phyloP scores from a whole-genome alignment of 306 rosid species.

The Castanospermum australe region DNA sequence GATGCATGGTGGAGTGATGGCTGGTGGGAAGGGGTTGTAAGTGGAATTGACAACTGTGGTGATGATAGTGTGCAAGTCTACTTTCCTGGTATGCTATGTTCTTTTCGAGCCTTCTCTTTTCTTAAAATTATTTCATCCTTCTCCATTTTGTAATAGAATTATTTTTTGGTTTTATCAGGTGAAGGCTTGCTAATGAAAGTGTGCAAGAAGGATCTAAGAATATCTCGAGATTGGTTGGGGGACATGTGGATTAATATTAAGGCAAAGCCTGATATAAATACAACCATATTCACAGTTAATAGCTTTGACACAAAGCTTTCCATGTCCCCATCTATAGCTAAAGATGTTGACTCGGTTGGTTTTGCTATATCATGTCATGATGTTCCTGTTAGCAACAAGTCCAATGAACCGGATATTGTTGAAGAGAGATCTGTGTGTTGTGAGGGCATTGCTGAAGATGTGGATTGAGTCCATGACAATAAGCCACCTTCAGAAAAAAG shows the following conservation, averaged over 20 bases:
- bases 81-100: conserved; percentile 65
- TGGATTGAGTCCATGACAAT: conserved; percentile 23
- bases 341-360: conserved; percentile 45
- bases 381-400: conserved; percentile 35
- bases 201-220: conserved; percentile 68
- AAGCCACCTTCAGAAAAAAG: conserved; percentile 39
- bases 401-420: conserved; percentile 12
- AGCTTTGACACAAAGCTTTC: conserved; percentile 43
- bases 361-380: conserved; percentile 43
- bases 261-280: conserved; percentile 63
- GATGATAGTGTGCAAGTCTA: conserved; percentile 59
- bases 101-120: background rate
- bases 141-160: background rate
- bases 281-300: conserved; percentile 42
- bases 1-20: conserved; percentile 99
- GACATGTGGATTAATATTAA: conserved; percentile 67
- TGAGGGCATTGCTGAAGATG: conserved; percentile 44
- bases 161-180: conserved; percentile 48
- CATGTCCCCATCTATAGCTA: conserved; percentile 37
- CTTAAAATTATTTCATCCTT: background rate
- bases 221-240: conserved; percentile 89
- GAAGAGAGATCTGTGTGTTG: conserved; percentile 45
- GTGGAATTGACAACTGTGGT: conserved; percentile 44
- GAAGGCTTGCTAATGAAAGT: conserved; percentile 67
- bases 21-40: conserved; percentile 98